Evolutionary conservation across 441 rosid species (phyloP).

Genomic region (Theobroma grandiflorum): DNA sequence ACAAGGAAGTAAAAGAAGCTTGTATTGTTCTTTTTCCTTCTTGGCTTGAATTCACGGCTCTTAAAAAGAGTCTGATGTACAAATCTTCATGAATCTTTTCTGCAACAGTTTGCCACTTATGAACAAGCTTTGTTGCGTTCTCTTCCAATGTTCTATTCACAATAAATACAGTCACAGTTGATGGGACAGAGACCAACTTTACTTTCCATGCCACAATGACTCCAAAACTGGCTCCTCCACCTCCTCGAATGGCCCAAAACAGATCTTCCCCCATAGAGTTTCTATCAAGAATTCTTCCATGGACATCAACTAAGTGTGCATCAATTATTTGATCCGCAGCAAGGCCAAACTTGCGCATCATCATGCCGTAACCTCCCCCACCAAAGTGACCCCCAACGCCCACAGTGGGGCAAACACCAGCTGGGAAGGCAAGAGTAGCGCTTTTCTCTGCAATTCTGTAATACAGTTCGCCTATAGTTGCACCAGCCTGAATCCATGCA

Average conservation of each 20-base stretch:
- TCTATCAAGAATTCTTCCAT: constrained; percentile 33
- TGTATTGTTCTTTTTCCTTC: neutral
- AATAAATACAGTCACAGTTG: constrained; percentile 50
- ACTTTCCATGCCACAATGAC: constrained; percentile 56
- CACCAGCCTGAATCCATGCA: constrained; percentile 66
- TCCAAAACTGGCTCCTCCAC: constrained; percentile 62
- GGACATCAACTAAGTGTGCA: constrained; percentile 34
- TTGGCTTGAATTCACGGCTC: constrained; percentile 6
- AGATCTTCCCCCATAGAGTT: constrained; percentile 63
- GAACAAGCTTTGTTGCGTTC: constrained; percentile 47
- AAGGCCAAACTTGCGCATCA: constrained; percentile 35
- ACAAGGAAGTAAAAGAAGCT: constrained; percentile 24
- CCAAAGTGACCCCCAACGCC: constrained; percentile 42
- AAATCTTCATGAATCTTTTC: constrained; percentile 32
- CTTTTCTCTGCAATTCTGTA: constrained; percentile 29
- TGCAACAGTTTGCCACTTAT: constrained; percentile 56
- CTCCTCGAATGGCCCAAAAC: constrained; percentile 70
- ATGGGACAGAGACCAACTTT: constrained; percentile 23
- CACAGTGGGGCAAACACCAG: constrained; percentile 37
- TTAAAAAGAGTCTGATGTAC: constrained; percentile 51
- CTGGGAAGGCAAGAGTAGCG: constrained; percentile 24
- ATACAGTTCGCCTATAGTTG: constrained; percentile 51
- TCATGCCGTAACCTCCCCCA: constrained; percentile 36
- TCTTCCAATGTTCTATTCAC: constrained; percentile 41
- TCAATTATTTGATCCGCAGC: constrained; percentile 31